Evolutionary conservation across 768 basidiomycete species (phyloP).

Genomic region (Lentinula lateritia): DNA sequence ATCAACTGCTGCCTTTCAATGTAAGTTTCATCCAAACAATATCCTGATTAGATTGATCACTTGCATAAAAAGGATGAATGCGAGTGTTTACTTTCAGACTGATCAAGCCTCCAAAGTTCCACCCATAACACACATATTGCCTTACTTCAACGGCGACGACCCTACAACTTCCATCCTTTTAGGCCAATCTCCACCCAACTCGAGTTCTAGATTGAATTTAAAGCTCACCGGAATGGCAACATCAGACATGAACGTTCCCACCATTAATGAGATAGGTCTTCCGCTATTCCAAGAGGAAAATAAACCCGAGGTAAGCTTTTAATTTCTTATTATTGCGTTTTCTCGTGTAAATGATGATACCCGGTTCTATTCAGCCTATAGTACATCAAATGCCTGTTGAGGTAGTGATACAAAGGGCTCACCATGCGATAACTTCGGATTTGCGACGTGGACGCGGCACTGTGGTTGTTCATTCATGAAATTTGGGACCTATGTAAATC

Average conservation of each 20-base stretch:
- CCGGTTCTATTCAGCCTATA: not conserved
- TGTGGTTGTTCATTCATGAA: not conserved
- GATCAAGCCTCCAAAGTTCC: not conserved
- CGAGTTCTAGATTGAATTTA: not conserved
- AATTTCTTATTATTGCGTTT: not conserved
- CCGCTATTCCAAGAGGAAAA: not conserved
- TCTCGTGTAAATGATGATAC: not conserved
- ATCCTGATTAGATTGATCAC: not conserved
- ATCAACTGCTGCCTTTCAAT: constrained; percentile 4
- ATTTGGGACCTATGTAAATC: too few relatives aligned
- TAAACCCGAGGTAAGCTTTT: not conserved
- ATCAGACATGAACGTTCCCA: not conserved
- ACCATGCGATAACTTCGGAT: not conserved
- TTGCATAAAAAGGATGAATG: not conserved
- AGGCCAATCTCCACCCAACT: too few relatives aligned
- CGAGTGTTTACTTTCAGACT: constrained; percentile 2
- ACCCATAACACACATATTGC: not conserved
- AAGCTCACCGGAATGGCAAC: not conserved
- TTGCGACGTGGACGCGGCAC: not conserved
- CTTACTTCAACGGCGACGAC: not conserved
- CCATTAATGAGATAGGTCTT: constrained; percentile 7
- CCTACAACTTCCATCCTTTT: not conserved
- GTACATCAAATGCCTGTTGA: not conserved
- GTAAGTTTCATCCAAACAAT: not conserved
- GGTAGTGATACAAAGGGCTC: not conserved